Base-by-base conservation (phyloP, 306 rosid species). In the Castanospermum australe region DNA sequence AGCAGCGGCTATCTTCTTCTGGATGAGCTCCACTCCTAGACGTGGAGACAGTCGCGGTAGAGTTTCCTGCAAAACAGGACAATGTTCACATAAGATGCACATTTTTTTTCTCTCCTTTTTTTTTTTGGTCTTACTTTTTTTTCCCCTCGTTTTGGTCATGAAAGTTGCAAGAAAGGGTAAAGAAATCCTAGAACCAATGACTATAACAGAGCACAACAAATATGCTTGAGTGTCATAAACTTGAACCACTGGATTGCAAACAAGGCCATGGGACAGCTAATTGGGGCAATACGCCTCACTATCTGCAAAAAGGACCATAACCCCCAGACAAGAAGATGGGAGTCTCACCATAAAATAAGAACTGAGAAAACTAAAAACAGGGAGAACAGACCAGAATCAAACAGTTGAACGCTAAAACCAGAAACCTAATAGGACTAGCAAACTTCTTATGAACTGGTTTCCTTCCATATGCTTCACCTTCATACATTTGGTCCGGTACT, bases 21-120 rank as follows among this genome's bases (percentile, higher is more conserved):
- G 98, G 47, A 96, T 36, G 50, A 89, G 87, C 87, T 93, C 98
- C 84, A 89, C 96, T 42, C 97, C 97, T 50, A 91, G 90, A 48
- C 98, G 94, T 35, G 99, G 97, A 84, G 97, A 87, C 72, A 91
- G 67, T 59, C 98, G 87, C 0, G 96, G 98, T 45, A 91, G 86
- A 28, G 80, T 83, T 86, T 89, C 92, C 98, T 93, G 91, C 18
- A 76, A 67, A 35, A 82, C 72, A 60, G n/a, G 78, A 52, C 50
- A 76, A 60, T 61, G 8, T 44, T 75, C 54, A 66, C 15, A 32
- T 85, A 38, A 81, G 75, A 79, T 22, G 67, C 35, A 50, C 25
- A 17, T 44, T 42, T 55, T 44, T 14, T 28, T 28, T 60, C 7
- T 24, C 54, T 52, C n/a, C n/a, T 48, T 33, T 10, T 25, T 38